Base-by-base conservation (phyloP, 2,329 filamentous ascomycete genomes). In the Geosmithia flava region DNA sequence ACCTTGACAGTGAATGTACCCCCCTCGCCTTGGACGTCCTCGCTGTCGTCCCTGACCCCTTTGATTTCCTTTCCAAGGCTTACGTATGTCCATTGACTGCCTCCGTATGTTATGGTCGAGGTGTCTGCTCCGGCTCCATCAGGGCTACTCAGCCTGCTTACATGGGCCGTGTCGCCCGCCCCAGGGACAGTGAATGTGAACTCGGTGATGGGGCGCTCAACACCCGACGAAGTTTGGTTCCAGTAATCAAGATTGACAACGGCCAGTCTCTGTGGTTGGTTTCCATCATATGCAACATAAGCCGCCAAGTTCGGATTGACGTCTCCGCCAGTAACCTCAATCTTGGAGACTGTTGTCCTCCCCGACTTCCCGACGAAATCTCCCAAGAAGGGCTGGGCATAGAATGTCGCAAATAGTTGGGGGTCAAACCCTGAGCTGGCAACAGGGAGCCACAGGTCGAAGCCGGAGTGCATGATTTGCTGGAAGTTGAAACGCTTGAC, bases 31-130 rank as follows among this genome's bases (percentile, higher is more conserved):
- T 41, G 23, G 29, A 65, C 30, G 5, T 47, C 53, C 40, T 57
- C 49, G 2, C 58, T 62, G 41, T 66, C 63, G 11, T 58, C 50
- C 44, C 59, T 52, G 5, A 64, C 58, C 7, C 57, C 55, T 49
- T 54, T 59, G 3, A 65, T 59, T 53, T 67, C 63, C 50, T 53
- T 52, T 0, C 64, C 63, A 1, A 55, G 45, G 49, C 60, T 64
- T 44, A 56, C 55, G 45, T 59, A 63, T 7, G 62, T 64, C 64
- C 63, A 67, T 50, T 65, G 62, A 47, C 63, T 65, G 4, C 62
- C 64, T 2, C 55, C 64, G 39, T 67, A 66, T 7, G 64, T 65
- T 45, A 66, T 64, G 3, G 53, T 57, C 47, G 56, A 53, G 2
- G 61, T 62, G 1, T 51, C 55, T 1, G 60, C 62, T 8, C 62